Evolutionary conservation across 2,329 filamentous ascomycete genomes (phyloP).

Genomic region (Fusarium nodosum): DNA sequence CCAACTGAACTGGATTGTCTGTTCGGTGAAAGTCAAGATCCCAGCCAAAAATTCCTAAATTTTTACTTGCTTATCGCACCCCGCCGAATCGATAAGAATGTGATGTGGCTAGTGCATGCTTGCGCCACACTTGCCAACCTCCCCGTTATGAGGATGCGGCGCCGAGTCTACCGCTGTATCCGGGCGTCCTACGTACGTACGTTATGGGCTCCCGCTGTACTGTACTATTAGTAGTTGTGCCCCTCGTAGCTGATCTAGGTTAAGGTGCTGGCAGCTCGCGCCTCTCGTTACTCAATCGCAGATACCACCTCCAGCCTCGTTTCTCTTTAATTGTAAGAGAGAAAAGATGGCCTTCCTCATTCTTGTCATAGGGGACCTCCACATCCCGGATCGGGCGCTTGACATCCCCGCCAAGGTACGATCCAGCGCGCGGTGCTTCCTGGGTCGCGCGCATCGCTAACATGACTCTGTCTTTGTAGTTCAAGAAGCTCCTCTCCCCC

Average conservation of each 20-base stretch:
- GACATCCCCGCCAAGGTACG: constrained; percentile 90
- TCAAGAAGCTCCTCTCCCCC: constrained; percentile 86
- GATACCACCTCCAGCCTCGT: constrained; percentile 39
- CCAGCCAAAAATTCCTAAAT: constrained; percentile 49
- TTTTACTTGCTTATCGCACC: constrained; percentile 52
- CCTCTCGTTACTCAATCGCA: constrained; percentile 41
- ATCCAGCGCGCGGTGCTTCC: constrained; percentile 23
- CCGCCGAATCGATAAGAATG: constrained; percentile 48
- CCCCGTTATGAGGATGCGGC: constrained; percentile 45
- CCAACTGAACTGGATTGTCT: constrained; percentile 47
- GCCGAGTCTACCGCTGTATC: constrained; percentile 51
- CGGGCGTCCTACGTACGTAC: constrained; percentile 28
- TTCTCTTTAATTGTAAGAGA: constrained; percentile 42
- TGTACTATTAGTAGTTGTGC: constrained; percentile 37
- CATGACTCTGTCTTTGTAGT: constrained; percentile 63
- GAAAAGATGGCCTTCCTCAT: constrained; percentile 86
- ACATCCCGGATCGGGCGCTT: constrained; percentile 92
- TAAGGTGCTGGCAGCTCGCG: constrained; percentile 47
- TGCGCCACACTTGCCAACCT: constrained; percentile 35
- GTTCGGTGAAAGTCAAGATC: constrained; percentile 49
- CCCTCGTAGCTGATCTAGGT: constrained; percentile 48
- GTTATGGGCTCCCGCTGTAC: constrained; percentile 36
- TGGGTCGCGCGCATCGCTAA: constrained; percentile 45
- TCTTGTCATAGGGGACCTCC: constrained; percentile 91
- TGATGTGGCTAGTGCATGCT: constrained; percentile 9